Evolutionary conservation across 495 filamentous ascomycete species (phyloP).

Genomic region (Amorphotheca resinae): DNA sequence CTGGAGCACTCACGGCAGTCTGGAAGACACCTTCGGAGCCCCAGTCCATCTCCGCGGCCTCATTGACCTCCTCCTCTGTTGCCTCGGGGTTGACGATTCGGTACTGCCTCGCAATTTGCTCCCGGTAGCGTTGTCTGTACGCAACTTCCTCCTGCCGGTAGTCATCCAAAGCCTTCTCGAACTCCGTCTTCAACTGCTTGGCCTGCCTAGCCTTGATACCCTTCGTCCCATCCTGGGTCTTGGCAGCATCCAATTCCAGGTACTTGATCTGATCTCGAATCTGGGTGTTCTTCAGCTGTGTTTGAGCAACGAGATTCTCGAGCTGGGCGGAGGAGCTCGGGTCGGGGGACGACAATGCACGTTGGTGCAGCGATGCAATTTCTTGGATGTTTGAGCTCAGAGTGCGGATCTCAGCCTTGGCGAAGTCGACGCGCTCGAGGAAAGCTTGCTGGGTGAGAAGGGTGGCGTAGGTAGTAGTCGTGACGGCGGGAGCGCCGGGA

Average conservation of each 20-base stretch:
- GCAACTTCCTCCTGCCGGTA: conserved; percentile 52
- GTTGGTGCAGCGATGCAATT: conserved; percentile 48
- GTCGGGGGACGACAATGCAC: conserved; percentile 42
- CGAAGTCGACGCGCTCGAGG: conserved; percentile 43
- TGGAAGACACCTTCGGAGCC: conserved; percentile 67
- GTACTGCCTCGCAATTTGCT: conserved; percentile 63
- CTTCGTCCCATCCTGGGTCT: conserved; percentile 39
- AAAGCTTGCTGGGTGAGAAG: conserved; percentile 44
- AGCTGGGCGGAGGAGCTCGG: conserved; percentile 25
- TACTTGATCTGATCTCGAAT: conserved; percentile 58
- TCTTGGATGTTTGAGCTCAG: conserved; percentile 41
- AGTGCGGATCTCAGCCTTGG: conserved; percentile 42
- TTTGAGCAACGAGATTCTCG: conserved; percentile 46
- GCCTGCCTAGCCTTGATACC: conserved; percentile 49
- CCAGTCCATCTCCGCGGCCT: conserved; percentile 55
- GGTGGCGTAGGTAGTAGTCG: conserved; percentile 2
- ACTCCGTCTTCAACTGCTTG: conserved; percentile 48
- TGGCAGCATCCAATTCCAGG: conserved; percentile 48
- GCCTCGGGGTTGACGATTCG: conserved; percentile 65
- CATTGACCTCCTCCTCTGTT: conserved; percentile 46
- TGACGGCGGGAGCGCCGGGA: conserved; percentile 13
- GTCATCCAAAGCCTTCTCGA: conserved; percentile 47
- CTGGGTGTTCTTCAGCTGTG: conserved; percentile 49
- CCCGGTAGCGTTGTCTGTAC: conserved; percentile 52
- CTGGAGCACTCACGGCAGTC: conserved; percentile 40